A percentile compares a stretch with the other conserved stretches of the same genome.
Evolutionary conservation across 2,329 filamentous ascomycete genomes (phyloP).

Genomic region (Periglandula ipomoeae): DNA sequence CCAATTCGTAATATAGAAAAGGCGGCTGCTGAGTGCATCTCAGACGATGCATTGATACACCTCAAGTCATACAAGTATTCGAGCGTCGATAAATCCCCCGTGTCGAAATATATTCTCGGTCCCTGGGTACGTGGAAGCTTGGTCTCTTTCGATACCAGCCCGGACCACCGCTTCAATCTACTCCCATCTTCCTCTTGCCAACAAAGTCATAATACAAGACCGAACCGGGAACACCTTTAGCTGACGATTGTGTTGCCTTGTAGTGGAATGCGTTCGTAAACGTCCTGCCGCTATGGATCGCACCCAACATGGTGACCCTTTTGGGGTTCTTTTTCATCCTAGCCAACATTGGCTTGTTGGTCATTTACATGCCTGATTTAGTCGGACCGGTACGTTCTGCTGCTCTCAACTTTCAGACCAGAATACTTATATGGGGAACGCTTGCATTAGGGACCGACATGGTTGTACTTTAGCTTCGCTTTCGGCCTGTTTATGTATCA

Average conservation of each 20-base stretch:
- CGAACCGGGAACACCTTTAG: not conserved
- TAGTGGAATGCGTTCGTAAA: slow-evolving; percentile 98
- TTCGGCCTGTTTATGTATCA: slow-evolving; percentile 97
- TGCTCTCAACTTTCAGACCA: not conserved
- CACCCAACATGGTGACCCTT: slow-evolving; percentile 95
- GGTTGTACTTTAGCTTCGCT: slow-evolving; percentile 94
- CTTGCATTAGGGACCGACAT: slow-evolving; percentile 59
- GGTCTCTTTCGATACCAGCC: not conserved
- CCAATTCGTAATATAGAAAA: slow-evolving; percentile 20
- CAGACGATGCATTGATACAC: slow-evolving; percentile 82
- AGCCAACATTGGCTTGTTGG: slow-evolving; percentile 64
- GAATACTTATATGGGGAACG: not conserved
- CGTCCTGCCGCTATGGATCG: slow-evolving; percentile 87
- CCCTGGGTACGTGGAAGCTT: slow-evolving; percentile 69
- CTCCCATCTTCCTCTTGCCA: too few relatives aligned
- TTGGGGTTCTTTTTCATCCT: slow-evolving; percentile 93
- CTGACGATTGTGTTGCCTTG: slow-evolving; percentile 10
- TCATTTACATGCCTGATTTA: slow-evolving; percentile 79
- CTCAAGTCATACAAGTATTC: slow-evolving; percentile 97
- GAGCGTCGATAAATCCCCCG: slow-evolving; percentile 87
- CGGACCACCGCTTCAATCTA: too few relatives aligned
- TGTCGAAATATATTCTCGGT: slow-evolving; percentile 87
- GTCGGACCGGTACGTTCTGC: slow-evolving; percentile 64
- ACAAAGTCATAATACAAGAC: not conserved
- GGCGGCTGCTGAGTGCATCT: slow-evolving; percentile 64